Evolutionary conservation across 441 rosid species (phyloP).

Genomic region (Euphorbia schlechtendalii): DNA sequence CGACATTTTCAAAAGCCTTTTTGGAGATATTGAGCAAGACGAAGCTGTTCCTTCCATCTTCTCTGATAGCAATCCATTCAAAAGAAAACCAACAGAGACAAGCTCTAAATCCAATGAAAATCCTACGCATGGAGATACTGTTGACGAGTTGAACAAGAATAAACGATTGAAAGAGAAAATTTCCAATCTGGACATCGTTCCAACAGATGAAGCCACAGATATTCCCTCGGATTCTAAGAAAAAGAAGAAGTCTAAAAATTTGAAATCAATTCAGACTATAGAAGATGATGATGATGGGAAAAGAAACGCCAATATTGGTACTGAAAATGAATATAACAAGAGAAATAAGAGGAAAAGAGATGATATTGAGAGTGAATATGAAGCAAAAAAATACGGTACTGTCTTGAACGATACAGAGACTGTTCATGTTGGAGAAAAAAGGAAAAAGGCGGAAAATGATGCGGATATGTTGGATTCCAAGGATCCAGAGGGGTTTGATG

Average conservation of each 20-base stretch:
- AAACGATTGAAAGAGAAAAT: slow-evolving; percentile 25
- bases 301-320: slow-evolving; percentile 12
- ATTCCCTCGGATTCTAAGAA: slow-evolving; percentile 24
- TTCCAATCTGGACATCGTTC: slow-evolving; percentile 10
- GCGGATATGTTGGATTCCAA: slow-evolving; percentile 40
- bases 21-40: slow-evolving; percentile 30
- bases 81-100: slow-evolving; percentile 45
- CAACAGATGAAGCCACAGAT: slow-evolving; percentile 18
- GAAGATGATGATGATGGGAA: not conserved
- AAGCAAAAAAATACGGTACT: slow-evolving; percentile 56
- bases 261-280: not conserved
- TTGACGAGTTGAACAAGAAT: slow-evolving; percentile 15
- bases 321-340: slow-evolving; percentile 19
- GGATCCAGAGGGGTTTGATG: slow-evolving; percentile 75
- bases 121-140: slow-evolving; percentile 1
- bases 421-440: slow-evolving; percentile 62
- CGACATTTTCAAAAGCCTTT: slow-evolving; percentile 39
- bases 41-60: slow-evolving; percentile 44
- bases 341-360: slow-evolving; percentile 86
- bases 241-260: slow-evolving; percentile 26
- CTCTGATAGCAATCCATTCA: slow-evolving; percentile 81
- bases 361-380: slow-evolving; percentile 74
- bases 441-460: slow-evolving; percentile 61
- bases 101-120: slow-evolving; percentile 10
- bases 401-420: slow-evolving; percentile 16